These are phyloP conservation scores for Phytopythium delawarense DNA, from an alignment of 352 stramenopile species.

Conservation along the genomic window DNA sequence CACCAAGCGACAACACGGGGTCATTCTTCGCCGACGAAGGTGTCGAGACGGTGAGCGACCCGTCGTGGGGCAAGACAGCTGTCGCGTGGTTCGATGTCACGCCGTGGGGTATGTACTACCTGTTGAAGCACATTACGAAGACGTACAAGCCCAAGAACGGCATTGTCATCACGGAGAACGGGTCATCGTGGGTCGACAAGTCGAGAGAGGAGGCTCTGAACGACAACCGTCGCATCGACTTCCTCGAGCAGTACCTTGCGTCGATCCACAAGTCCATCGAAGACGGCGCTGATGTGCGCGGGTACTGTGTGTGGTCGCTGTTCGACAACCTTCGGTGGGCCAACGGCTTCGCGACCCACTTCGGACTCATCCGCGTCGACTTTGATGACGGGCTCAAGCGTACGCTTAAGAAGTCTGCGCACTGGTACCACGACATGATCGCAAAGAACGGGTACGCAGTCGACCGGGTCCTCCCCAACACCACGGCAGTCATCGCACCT, in stretches of 20 bases:
- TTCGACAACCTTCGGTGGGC: slow-evolving; percentile 93
- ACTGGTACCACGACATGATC: slow-evolving; percentile 43
- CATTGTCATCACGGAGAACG: slow-evolving; percentile 93
- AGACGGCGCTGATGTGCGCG: slow-evolving; percentile 44
- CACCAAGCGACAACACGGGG: slow-evolving; percentile 26
- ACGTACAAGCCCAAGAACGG: slow-evolving; percentile 62
- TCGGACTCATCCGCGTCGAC: slow-evolving; percentile 48
- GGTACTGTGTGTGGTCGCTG: slow-evolving; percentile 89
- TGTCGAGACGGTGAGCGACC: slow-evolving; percentile 22
- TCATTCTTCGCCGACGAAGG: slow-evolving; percentile 32
- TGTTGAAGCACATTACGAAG: slow-evolving; percentile 86
- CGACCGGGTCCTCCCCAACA: not conserved
- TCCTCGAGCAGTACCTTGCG: slow-evolving; percentile 74
- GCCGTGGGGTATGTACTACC: slow-evolving; percentile 71
- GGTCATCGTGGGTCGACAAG: slow-evolving; percentile 48
- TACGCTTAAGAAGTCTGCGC: slow-evolving; percentile 49
- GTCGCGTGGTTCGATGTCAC: slow-evolving; percentile 72
- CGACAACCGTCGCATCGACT: slow-evolving; percentile 68
- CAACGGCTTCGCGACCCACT: slow-evolving; percentile 37
- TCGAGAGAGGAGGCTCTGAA: slow-evolving; percentile 59
- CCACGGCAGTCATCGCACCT: not conserved
- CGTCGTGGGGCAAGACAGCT: slow-evolving; percentile 56
- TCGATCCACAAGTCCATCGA: slow-evolving; percentile 41
- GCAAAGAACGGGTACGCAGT: slow-evolving; percentile 24
- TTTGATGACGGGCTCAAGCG: slow-evolving; percentile 42